phyloP scores from a whole-genome alignment of 2,329 filamentous ascomycete genomes.

The Cladobotryum protrusum region DNA sequence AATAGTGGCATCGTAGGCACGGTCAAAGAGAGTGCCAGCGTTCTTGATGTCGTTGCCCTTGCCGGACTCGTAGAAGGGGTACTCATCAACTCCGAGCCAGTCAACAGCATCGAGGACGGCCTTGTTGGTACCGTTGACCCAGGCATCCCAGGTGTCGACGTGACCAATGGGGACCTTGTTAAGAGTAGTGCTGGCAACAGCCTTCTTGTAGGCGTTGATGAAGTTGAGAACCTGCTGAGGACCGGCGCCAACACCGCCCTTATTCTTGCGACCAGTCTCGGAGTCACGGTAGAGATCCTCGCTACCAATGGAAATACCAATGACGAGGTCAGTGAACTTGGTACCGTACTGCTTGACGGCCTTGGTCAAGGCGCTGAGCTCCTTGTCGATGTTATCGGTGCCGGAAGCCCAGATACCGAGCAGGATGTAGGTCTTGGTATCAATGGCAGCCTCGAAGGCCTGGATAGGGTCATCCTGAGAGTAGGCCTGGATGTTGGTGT shows the following conservation, averaged over 20 bases:
- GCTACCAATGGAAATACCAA: constrained; percentile 59
- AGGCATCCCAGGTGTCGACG: constrained; percentile 63
- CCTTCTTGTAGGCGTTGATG: constrained; percentile 57
- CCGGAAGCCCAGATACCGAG: constrained; percentile 60
- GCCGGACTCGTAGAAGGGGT: constrained; percentile 58
- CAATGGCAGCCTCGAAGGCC: constrained; percentile 67
- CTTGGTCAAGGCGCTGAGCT: constrained; percentile 53
- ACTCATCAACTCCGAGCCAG: constrained; percentile 59
- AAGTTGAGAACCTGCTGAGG: constrained; percentile 57
- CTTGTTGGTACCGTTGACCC: constrained; percentile 54
- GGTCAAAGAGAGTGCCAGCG: constrained; percentile 48
- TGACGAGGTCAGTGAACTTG: constrained; percentile 49
- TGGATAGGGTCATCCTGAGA: constrained; percentile 70
- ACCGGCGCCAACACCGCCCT: constrained; percentile 53
- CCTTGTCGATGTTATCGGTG: constrained; percentile 47
- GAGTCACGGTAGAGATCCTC: constrained; percentile 62
- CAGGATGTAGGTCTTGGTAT: constrained; percentile 54
- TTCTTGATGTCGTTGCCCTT: constrained; percentile 51
- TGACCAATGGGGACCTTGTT: constrained; percentile 52
- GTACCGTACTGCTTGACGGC: constrained; percentile 49
- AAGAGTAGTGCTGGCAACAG: constrained; percentile 43
- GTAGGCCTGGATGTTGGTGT: constrained; percentile 61
- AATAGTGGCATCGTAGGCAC: constrained; percentile 37
- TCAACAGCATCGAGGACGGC: constrained; percentile 56
- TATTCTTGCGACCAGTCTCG: constrained; percentile 55